Evolutionary conservation across 2,329 filamentous ascomycete genomes (phyloP), one percentile per base, ranked within the genome.

Genomic region (Fusarium tricinctum): DNA sequence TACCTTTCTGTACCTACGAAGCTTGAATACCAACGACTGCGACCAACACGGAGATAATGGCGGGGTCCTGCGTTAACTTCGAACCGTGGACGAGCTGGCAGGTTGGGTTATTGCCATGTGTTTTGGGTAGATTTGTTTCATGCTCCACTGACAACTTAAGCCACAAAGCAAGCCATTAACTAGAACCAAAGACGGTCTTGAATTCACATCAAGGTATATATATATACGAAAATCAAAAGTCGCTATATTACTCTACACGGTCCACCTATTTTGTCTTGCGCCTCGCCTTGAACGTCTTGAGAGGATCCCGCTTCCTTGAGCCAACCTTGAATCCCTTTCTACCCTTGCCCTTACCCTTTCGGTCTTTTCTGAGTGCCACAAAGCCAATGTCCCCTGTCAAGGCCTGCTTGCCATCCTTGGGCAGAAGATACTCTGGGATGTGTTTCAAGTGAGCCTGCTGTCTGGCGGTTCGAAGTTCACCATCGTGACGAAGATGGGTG

Each of bases 341-440:
- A 66, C 82, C 86, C 61, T 85, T 81, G 30, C 77, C 81, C 53
- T 80, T 82, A 44, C 77, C 83, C 76, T 88, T 85, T 70, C 83
- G 83, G 40, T 84, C 84, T 77, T 88, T 89, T 69, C 82, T 82
- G 69, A 90, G 83, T 0, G 91, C 88, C 33, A 97, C 93, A 74
- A 93, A 96, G 3, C 93, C 93, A 55, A 94, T 84, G 59, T 92
- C 86, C 82, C 55, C 89, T 33, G 86, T 86, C 53, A 93, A 81
- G 0, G 86, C 89, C 74, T 91, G 90, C 78, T 88, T 91, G 42
- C 91, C 91, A 75, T 88, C 94, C 76, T 79, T 86, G 82, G 96
- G 96, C 73, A 99, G 83, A 51, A 99, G 81, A 77, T 99, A 99
- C 46, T 97, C 94, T 0, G 96, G 96, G 2, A 99, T 92, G 78